Evolutionary conservation across 306 rosid genomes (phyloP).

Genomic region (Leucaena leucocephala): DNA sequence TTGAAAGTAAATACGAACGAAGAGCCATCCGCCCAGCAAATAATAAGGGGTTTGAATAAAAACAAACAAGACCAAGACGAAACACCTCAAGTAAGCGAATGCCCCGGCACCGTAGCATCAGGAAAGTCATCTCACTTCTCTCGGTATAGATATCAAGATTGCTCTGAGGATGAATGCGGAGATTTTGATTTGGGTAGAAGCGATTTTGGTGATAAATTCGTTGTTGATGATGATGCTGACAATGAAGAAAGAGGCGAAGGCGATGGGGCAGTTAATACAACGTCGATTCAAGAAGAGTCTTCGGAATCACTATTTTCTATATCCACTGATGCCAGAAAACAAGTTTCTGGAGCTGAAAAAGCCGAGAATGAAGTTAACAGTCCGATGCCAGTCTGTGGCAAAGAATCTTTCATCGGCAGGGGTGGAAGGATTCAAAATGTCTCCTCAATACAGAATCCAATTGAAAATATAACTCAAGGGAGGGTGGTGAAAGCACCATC

Average conservation of each 20-base stretch:
- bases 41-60: slow-evolving; percentile 12
- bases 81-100: slow-evolving; percentile 4
- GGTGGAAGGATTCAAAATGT: slow-evolving; percentile 22
- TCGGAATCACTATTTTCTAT: slow-evolving; percentile 84
- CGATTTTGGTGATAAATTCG: slow-evolving; percentile 14
- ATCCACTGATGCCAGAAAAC: slow-evolving; percentile 54
- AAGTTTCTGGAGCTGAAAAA: slow-evolving; percentile 42
- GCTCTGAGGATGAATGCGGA: slow-evolving; percentile 33
- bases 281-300: slow-evolving; percentile 49
- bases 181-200: slow-evolving; percentile 18
- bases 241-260: slow-evolving; percentile 2
- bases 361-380: slow-evolving; percentile 68
- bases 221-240: background rate
- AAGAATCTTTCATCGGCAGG: background rate
- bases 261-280: background rate
- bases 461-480: slow-evolving; percentile 59
- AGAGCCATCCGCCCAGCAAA: slow-evolving; percentile 34
- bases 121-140: slow-evolving; percentile 12
- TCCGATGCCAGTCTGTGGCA: slow-evolving; percentile 30
- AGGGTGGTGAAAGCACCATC: slow-evolving; percentile 43
- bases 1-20: slow-evolving; percentile 30
- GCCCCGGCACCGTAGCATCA: slow-evolving; percentile 15
- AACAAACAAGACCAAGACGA: slow-evolving; percentile 36
- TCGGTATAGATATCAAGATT: slow-evolving; percentile 36
- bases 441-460: slow-evolving; percentile 53